Conservation (phyloP, 2,329 filamentous ascomycete genomes). For the Akanthomyces muscarius region DNA sequence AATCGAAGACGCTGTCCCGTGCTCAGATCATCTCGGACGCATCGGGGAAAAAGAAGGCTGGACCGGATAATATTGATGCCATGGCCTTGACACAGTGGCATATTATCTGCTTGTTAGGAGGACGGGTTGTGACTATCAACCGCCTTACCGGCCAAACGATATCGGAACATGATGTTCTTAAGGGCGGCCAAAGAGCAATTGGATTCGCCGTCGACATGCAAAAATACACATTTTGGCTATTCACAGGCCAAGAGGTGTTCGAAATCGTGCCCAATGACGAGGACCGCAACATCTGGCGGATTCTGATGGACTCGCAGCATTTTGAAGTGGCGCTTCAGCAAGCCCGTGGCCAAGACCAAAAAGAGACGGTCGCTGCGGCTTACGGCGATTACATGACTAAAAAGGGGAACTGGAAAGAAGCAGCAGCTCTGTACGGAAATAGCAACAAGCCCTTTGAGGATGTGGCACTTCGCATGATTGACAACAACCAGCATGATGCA, state of each 20-base stretch:
- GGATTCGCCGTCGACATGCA: slow-evolving; percentile 84
- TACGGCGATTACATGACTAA: slow-evolving; percentile 84
- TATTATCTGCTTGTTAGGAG: slow-evolving; percentile 76
- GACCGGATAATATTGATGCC: slow-evolving; percentile 70
- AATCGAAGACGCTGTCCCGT: slow-evolving; percentile 72
- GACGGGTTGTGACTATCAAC: slow-evolving; percentile 79
- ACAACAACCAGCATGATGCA: slow-evolving; percentile 85
- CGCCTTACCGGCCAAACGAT: slow-evolving; percentile 80
- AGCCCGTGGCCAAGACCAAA: slow-evolving; percentile 74
- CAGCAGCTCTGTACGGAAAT: slow-evolving; percentile 84
- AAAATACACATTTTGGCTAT: slow-evolving; percentile 97
- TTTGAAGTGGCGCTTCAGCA: slow-evolving; percentile 87
- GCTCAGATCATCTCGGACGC: slow-evolving; percentile 69
- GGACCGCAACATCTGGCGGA: slow-evolving; percentile 88
- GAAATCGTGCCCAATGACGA: slow-evolving; percentile 90
- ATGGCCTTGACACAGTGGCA: slow-evolving; percentile 93
- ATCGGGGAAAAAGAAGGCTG: slow-evolving; percentile 58
- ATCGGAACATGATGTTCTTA: slow-evolving; percentile 82
- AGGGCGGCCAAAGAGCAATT: slow-evolving; percentile 73
- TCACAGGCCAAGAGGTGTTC: slow-evolving; percentile 85
- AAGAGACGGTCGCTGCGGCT: slow-evolving; percentile 84
- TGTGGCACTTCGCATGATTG: slow-evolving; percentile 85
- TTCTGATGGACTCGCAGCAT: slow-evolving; percentile 80
- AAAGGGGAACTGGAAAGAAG: slow-evolving; percentile 79
- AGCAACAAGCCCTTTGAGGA: slow-evolving; percentile 98